Conservation (phyloP, 2,329 filamentous ascomycete genomes). For the Pyricularia grisea region DNA sequence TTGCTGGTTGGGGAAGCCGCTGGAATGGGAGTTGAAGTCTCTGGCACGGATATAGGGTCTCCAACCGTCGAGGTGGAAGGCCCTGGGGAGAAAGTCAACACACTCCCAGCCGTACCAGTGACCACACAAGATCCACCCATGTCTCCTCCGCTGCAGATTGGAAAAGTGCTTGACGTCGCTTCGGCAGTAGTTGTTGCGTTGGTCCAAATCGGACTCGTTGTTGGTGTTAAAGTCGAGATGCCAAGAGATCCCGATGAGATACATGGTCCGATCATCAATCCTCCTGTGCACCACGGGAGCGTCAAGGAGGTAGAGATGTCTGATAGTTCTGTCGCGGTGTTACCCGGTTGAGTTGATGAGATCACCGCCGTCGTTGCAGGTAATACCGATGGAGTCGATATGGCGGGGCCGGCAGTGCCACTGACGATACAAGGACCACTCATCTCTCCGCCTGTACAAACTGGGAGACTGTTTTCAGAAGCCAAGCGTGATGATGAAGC, state of each 20-base stretch:
- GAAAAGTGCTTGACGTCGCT: not conserved
- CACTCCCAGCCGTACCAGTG: not conserved
- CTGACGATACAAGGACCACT: not conserved
- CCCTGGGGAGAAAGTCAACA: not conserved
- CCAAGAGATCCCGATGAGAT: not conserved
- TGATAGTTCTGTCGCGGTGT: not conserved
- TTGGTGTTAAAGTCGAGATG: not conserved
- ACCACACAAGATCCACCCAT: not conserved
- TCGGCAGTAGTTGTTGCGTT: not conserved
- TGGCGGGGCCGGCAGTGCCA: not conserved
- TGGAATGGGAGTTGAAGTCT: not conserved
- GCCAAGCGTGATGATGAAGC: not conserved
- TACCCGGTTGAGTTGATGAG: not conserved
- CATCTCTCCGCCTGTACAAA: not conserved
- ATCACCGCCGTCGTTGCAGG: not conserved
- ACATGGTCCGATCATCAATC: not conserved
- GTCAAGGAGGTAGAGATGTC: not conserved
- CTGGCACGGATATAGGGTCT: not conserved
- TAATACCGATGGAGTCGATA: not conserved
- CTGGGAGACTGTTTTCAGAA: not conserved
- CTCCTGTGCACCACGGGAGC: slow-evolving; percentile 1
- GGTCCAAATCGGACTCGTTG: not conserved
- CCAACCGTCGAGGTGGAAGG: not conserved
- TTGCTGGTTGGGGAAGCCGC: not conserved
- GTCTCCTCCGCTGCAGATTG: not conserved